Conservation (phyloP, 2,329 filamentous ascomycete species). For the Stromatinia cepivora region DNA sequence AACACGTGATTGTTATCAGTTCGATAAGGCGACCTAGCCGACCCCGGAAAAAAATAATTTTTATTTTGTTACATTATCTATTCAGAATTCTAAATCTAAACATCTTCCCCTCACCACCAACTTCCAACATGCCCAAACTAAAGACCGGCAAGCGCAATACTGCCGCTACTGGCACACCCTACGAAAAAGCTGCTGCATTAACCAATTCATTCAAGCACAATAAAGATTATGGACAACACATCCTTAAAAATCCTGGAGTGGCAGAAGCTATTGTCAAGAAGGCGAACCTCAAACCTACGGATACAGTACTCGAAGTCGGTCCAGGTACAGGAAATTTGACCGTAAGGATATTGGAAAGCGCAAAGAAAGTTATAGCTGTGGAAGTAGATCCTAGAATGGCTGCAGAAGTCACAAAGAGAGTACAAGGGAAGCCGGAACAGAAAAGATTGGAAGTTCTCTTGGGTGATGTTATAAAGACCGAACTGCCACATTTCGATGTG, state of each 20-base stretch:
- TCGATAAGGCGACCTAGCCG: conserved; percentile 1
- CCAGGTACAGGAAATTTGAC: conserved; percentile 89
- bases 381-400: conserved; percentile 93
- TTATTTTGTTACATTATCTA: conserved; percentile 2
- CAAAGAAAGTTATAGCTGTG: conserved; percentile 78
- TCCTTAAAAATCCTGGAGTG: conserved; percentile 88
- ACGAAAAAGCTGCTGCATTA: conserved; percentile 35
- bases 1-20: conserved; percentile 5
- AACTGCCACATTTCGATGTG: conserved; percentile 70
- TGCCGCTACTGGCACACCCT: conserved; percentile 38
- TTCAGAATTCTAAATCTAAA: conserved; percentile 2
- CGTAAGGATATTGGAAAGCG: conserved; percentile 82
- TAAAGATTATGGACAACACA: conserved; percentile 62
- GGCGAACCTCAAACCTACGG: conserved; percentile 85
- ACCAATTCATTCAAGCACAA: conserved; percentile 91
- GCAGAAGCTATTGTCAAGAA: conserved; percentile 82
- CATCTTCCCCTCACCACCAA: conserved; percentile 10
- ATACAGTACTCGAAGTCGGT: conserved; percentile 87
- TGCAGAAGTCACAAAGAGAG: conserved; percentile 88
- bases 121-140: conserved; percentile 39
- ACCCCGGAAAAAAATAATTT: conserved; percentile 5
- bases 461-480: conserved; percentile 90
- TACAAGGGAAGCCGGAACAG: conserved; percentile 83
- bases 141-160: conserved; percentile 40
- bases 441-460: conserved; percentile 84